Evolutionary conservation across 2,329 filamentous ascomycete genomes (phyloP), one percentile per base, ranked within the genome.

Genomic region (Fusarium sp.): DNA sequence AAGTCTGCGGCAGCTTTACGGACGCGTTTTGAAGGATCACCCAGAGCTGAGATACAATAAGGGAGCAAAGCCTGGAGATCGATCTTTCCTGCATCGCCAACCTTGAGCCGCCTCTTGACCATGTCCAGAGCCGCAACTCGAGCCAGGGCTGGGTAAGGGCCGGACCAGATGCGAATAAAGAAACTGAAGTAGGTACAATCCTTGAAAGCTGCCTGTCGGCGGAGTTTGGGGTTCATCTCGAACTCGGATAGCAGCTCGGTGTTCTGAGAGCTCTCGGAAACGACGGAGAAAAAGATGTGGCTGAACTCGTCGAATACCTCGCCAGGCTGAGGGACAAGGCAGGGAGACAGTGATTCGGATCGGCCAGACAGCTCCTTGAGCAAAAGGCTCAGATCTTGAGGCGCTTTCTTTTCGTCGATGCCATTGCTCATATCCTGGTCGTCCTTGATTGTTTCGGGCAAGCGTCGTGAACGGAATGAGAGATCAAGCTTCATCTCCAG

Each of bases 1-100:
- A 95, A 84, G 54, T 91, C 87, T 24, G 91, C 90, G 22, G 94
- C 92, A 53, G 93, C 90, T 67, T 90, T 89, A 46, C 95, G 91
- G 44, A 97, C 91, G 67, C 89, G 89, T 68, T 91, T 90, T 2
- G 92, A 92, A 8, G 89, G 82, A 78, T 98, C 95, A 25, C 89
- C 85, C 20, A 98, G 86, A 24, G 92, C 92, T 40, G 87, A 84
- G 47, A 98, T 82, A 32, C 91, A 84, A 80, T 97, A 98, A 4
- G 95, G 95, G n/a, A 97, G 77, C 20, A 98, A 79, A 14, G 89
- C 88, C 77, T 98, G 95, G 51, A 95, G 85, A 77, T 97, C 92
- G 10, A 87, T 76, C 22, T 83, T 82, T 24, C 77, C 79, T 57
- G 82, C 83, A 62, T 86, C 84, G 16, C 81, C 80, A 12, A 81